Evolutionary conservation across 1,284 basidiomycete species (phyloP).

Genomic region (Papiliotrema nemorosa): DNA sequence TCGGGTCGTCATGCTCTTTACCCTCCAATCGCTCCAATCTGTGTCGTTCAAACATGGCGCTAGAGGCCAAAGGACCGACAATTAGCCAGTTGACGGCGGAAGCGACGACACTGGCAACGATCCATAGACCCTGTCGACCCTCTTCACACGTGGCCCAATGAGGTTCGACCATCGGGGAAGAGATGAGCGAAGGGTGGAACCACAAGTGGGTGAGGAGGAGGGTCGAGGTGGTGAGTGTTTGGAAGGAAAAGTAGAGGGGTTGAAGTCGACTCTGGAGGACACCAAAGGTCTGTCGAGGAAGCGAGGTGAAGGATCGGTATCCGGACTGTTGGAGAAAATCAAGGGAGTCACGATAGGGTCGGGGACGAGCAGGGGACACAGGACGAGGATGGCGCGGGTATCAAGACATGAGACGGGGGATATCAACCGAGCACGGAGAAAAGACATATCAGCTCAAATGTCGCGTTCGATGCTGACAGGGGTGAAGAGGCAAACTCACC

Average conservation of each 20-base stretch:
- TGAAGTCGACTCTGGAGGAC: slow-evolving; percentile 68
- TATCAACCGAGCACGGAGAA: too few species aligned
- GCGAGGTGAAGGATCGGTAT: slow-evolving; percentile 28
- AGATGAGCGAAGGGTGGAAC: slow-evolving; percentile 61
- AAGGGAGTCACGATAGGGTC: not conserved
- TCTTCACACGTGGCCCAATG: slow-evolving; percentile 55
- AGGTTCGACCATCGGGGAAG: slow-evolving; percentile 44
- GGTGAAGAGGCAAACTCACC: slow-evolving; percentile 23
- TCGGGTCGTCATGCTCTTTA: slow-evolving; percentile 61
- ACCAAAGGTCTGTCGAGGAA: slow-evolving; percentile 67
- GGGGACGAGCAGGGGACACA: too few species aligned
- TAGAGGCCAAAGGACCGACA: slow-evolving; percentile 43
- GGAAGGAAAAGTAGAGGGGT: slow-evolving; percentile 69
- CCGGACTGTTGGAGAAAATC: slow-evolving; percentile 19
- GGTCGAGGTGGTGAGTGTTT: slow-evolving; percentile 57
- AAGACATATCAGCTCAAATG: not conserved
- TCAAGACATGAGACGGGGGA: too few species aligned
- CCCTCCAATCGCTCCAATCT: slow-evolving; percentile 70
- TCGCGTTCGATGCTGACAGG: not conserved
- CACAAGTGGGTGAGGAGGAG: slow-evolving; percentile 63
- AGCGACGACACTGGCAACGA: slow-evolving; percentile 55
- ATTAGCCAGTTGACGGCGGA: slow-evolving; percentile 52
- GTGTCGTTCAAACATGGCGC: slow-evolving; percentile 66
- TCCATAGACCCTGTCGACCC: slow-evolving; percentile 66
- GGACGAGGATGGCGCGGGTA: too few species aligned